These are phyloP conservation scores for Psilocybe mexicana DNA, from an alignment of 1,284 basidiomycete species.

Conservation along the genomic window DNA sequence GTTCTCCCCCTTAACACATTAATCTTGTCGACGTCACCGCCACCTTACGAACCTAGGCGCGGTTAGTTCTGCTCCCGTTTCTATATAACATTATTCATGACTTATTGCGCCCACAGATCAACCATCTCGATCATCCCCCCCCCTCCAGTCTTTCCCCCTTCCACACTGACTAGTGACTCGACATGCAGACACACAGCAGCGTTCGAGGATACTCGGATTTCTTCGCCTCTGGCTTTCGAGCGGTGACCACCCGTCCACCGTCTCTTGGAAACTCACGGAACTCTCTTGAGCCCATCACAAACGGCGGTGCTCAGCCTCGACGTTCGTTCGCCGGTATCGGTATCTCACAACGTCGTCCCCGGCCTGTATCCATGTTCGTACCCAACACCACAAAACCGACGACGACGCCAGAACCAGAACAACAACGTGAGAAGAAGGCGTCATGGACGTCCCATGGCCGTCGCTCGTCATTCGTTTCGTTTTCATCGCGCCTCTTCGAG, in stretches of 20 bases:
- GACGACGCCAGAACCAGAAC: conserved; percentile 7
- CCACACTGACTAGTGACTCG: neutral
- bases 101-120: conserved; percentile 1
- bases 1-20: conserved; percentile 15
- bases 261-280: conserved; percentile 8
- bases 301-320: conserved; percentile 10
- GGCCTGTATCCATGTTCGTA: conserved; percentile 31
- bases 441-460: conserved; percentile 9
- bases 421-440: conserved; percentile 16
- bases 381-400: neutral
- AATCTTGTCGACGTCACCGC: conserved; percentile 28
- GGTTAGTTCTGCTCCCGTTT: neutral
- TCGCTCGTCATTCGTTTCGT: conserved; percentile 31
- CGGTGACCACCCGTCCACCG: conserved; percentile 27
- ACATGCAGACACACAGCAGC: conserved; percentile 15
- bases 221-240: conserved; percentile 43
- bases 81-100: conserved; percentile 11
- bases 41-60: conserved; percentile 17
- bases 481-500: conserved; percentile 34
- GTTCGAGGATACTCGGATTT: conserved; percentile 41
- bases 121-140: neutral
- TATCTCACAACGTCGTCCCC: conserved; percentile 19
- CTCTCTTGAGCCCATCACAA: conserved; percentile 8
- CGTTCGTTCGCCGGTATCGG: conserved; percentile 19
- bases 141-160: neutral